These are phyloP conservation scores for Thermothelomyces thermophilus DNA, from an alignment of 2,329 filamentous ascomycete species.

Conservation along the genomic window DNA sequence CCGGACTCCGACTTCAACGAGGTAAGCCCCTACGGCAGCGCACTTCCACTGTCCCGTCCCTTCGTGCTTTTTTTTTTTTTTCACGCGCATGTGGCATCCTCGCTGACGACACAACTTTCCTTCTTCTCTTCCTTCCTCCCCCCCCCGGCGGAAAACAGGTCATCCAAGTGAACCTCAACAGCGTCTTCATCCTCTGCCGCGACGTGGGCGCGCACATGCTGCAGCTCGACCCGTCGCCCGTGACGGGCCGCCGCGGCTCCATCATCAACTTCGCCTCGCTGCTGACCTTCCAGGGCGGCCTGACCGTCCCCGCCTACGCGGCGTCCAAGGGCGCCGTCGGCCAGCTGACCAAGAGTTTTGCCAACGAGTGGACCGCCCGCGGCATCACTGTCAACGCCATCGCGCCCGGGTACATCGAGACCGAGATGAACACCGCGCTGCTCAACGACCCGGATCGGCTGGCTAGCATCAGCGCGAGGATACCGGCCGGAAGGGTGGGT, in stretches of 20 bases:
- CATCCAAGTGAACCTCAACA: conserved; percentile 77
- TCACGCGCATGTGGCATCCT: too few species aligned
- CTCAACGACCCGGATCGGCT: conserved; percentile 64
- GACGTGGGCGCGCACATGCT: conserved; percentile 78
- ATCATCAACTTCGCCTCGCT: conserved; percentile 84
- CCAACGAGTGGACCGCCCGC: conserved; percentile 77
- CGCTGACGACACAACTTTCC: too few species aligned
- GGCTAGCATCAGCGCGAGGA: conserved; percentile 68
- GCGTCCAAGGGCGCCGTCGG: conserved; percentile 79
- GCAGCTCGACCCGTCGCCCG: conserved; percentile 39
- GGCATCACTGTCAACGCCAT: conserved; percentile 84
- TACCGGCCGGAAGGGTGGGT: conserved; percentile 62
- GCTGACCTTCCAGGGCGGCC: conserved; percentile 76
- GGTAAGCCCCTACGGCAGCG: too few species aligned
- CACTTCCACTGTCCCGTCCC: too few species aligned
- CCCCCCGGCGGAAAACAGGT: too few species aligned
- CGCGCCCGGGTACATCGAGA: conserved; percentile 83
- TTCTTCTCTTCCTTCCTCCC: too few species aligned
- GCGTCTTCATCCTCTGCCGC: conserved; percentile 71
- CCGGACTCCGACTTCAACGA: conserved; percentile 71
- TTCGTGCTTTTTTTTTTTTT: too few species aligned
- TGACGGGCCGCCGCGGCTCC: conserved; percentile 53
- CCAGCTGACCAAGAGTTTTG: conserved; percentile 77
- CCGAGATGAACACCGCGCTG: conserved; percentile 88
- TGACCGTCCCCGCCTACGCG: conserved; percentile 84